Percentiles rank a stretch among this genome's conserved stretches.
Conservation (phyloP, 208 protist genomes). For the Acanthamoeba triangularis region DNA sequence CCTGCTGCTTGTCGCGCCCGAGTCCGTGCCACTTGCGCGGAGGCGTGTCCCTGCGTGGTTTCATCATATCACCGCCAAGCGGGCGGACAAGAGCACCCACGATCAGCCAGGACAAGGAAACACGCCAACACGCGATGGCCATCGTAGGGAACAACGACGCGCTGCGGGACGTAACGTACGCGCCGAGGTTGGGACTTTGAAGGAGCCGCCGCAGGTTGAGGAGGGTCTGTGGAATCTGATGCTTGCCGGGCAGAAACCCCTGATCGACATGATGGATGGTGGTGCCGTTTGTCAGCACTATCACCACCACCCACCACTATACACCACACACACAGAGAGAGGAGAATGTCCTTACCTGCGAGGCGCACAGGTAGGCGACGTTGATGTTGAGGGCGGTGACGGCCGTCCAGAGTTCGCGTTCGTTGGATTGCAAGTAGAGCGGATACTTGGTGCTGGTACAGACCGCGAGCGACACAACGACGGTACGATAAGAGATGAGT, state of each 20-base stretch:
- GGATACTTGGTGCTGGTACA: neutral
- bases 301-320: too few relatives aligned
- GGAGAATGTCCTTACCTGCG: neutral
- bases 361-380: constrained; percentile 20
- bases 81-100: neutral
- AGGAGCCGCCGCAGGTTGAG: constrained; percentile 33
- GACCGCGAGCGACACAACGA: neutral
- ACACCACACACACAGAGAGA: neutral
- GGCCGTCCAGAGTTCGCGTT: constrained; percentile 26
- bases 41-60: neutral
- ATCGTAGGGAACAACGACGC: neutral
- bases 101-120: neutral
- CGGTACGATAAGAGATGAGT: neutral
- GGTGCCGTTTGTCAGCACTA: neutral
- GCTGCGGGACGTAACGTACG: neutral
- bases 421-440: constrained; percentile 13
- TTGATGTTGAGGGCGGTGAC: constrained; percentile 40
- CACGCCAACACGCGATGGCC: neutral
- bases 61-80: neutral
- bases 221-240: constrained; percentile 6
- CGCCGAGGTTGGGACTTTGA: constrained; percentile 23
- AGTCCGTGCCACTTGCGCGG: constrained; percentile 29
- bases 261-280: neutral
- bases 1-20: constrained; percentile 23
- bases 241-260: constrained; percentile 15